Evolutionary conservation across 495 filamentous ascomycete species (phyloP), one percentile per base, ranked within the genome.

Genomic region (Cercophora newfieldiana): DNA sequence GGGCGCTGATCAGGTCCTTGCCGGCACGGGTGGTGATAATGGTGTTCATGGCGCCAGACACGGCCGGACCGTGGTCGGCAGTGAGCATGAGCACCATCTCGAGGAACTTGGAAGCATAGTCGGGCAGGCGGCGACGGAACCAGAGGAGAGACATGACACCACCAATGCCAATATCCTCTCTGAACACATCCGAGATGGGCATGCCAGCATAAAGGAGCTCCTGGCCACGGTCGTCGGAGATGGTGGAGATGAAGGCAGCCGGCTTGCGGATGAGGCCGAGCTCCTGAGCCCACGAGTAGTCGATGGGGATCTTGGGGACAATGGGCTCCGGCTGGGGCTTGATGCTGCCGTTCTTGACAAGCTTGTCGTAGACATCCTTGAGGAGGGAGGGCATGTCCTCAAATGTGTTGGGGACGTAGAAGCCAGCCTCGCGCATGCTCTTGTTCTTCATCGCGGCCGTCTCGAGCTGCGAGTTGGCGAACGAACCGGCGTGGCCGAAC

Each of bases 41-140:
- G 68, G 95, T 99, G 89, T 99, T 99, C 95, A 99, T 99, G 72
- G 95, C 95, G 83, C 95, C 95, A 69, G 95, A 99, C 67, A 99
- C 95, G 74, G 95, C 95, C 50, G 95, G 95, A 81, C 95, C 95
- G 88, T 99, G 95, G 76, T 99, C 95, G 71, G 95, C 95, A 72
- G 95, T 99, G 76, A 99, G 88, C 95, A 99, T 99, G 78, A 99
- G 93, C 70, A 99, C 96, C 95, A 99, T 99, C 87, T 99, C 95
- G 69, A 99, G 82, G 88, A 99, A 99, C 84, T 95, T 96, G 85
- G 92, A 92, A 72, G 95, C 96, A 75, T 97, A 97, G 71, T 91
- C 84, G 68, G 95, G 95, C 56, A 99, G 91, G 75, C 95, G 92
- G 79, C 95, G 94, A 73, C 95, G 94, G 94, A 99, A 99, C 95